Percentiles rank a stretch among this genome's conserved stretches.
These are phyloP conservation scores for Candida silvatica DNA, from an alignment of 805 yeast genomes.

Conservation along the genomic window DNA sequence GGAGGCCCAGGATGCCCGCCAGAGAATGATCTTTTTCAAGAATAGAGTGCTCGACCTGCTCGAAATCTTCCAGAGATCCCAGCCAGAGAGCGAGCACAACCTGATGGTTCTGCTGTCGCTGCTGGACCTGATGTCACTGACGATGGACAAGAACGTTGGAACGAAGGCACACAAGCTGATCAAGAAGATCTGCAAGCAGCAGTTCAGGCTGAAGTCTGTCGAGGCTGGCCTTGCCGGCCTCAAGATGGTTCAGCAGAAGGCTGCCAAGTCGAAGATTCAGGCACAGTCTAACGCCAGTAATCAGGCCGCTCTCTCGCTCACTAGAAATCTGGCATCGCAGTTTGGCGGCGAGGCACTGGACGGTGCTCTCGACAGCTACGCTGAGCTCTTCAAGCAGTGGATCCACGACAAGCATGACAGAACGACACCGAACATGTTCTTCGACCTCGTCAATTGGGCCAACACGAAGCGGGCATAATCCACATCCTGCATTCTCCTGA, in stretches of 20 bases:
- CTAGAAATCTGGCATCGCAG: constrained; percentile 42
- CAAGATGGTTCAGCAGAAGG: constrained; percentile 33
- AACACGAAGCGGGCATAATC: constrained; percentile 18
- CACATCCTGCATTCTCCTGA: neutral
- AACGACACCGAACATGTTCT: constrained; percentile 48
- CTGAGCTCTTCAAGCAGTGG: constrained; percentile 54
- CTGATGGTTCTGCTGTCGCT: constrained; percentile 46
- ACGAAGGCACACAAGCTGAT: constrained; percentile 68
- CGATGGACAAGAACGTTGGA: constrained; percentile 63
- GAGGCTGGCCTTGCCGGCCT: constrained; percentile 21
- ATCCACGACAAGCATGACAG: constrained; percentile 36
- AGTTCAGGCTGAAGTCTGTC: constrained; percentile 19
- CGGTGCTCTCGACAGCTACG: constrained; percentile 46
- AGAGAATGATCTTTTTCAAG: constrained; percentile 72
- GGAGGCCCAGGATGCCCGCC: constrained; percentile 73
- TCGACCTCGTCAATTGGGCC: constrained; percentile 78
- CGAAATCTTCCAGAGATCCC: constrained; percentile 47
- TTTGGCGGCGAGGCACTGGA: constrained; percentile 27
- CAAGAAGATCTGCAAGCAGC: constrained; percentile 48
- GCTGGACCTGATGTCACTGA: constrained; percentile 50
- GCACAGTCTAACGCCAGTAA: constrained; percentile 49
- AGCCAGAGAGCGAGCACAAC: constrained; percentile 31
- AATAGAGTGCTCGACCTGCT: constrained; percentile 70
- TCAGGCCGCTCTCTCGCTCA: constrained; percentile 56
- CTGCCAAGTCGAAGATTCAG: constrained; percentile 35